Evolutionary conservation across 331 rosid genomes (phyloP), one percentile per base, ranked within the genome.

Genomic region (Dryas integrifolia): DNA sequence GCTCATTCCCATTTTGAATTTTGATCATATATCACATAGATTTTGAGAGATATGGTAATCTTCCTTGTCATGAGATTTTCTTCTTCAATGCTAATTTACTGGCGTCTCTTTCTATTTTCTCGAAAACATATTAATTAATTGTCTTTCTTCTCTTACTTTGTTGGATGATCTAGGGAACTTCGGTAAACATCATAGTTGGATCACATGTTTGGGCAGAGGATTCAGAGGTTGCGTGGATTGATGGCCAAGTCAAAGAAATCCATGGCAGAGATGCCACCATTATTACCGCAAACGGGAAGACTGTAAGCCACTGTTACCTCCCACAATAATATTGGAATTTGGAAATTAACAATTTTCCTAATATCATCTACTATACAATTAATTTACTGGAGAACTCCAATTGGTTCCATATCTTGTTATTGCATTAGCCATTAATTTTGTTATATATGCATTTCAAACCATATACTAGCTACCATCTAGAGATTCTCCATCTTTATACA

Each of bases 141-240:
- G 35, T 30, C 35, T 35, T n/a, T 8, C 38, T 57, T 56, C 9
- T 12, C 49, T 35, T 39, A 8, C 15, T n/a, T 71, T 61, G 44
- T 51, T 76, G 68, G 13, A 76, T 85, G 76, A 53, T 76, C 74
- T 85, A 90, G 95, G 97, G 97, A 78, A 90, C 89, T 61, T 91
- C 97, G 24, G 90, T 88, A 79, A 88, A 88, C 78, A 91, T 91
- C 83, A 85, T 88, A 3, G 96, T 88, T 73, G 97, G 97, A 84
- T 91, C 97, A 74, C 89, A 88, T 70, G 97, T 87, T 62, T 91
- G 97, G 97, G 85, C 80, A 52, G 97, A 88, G 79, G 91, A 87
- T 79, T 84, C 87, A 61, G 87, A 82, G 77, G 74, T 18, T 66
- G 89, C 97, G 58, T 91, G 97, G 97, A 70, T 85, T 83, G 93